Conservation (phyloP, 2,329 filamentous ascomycete genomes). For the Didymella glomerata region DNA sequence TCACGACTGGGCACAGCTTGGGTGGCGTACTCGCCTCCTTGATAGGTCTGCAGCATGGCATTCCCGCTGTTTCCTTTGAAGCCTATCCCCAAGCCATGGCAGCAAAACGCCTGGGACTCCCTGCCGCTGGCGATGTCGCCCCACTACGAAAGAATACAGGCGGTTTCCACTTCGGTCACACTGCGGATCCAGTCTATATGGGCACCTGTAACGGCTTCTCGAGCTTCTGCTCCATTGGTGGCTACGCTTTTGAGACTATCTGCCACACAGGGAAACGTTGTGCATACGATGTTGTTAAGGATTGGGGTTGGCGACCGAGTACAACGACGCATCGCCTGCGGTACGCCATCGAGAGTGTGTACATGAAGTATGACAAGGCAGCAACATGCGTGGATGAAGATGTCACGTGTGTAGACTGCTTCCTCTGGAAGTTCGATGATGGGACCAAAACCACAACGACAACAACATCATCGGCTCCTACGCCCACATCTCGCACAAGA, state of each 20-base stretch:
- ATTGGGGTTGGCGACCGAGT: slow-evolving; percentile 49
- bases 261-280: slow-evolving; percentile 50
- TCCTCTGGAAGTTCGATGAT: slow-evolving; percentile 49
- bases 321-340: slow-evolving; percentile 44
- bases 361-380: slow-evolving; percentile 45
- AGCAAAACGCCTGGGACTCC: slow-evolving; percentile 44
- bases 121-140: slow-evolving; percentile 40
- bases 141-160: slow-evolving; percentile 46
- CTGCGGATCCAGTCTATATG: slow-evolving; percentile 50
- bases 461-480: slow-evolving; percentile 35
- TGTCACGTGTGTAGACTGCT: slow-evolving; percentile 48
- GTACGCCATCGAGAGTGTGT: slow-evolving; percentile 49
- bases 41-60: slow-evolving; percentile 45
- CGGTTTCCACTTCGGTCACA: slow-evolving; percentile 49
- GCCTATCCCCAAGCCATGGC: slow-evolving; percentile 49
- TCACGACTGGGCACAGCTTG: slow-evolving; percentile 47
- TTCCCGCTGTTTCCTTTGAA: slow-evolving; percentile 47
- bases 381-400: slow-evolving; percentile 47
- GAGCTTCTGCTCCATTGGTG: slow-evolving; percentile 49
- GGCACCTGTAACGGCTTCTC: slow-evolving; percentile 48
- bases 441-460: slow-evolving; percentile 45
- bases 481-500: slow-evolving; percentile 34
- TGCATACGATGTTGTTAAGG: slow-evolving; percentile 49
- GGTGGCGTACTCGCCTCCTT: slow-evolving; percentile 48
- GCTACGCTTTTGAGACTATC: slow-evolving; percentile 48